Percentiles rank a stretch among this genome's conserved stretches.
Evolutionary conservation across 768 basidiomycete species (phyloP).

Genomic region (Pulveroboletus sp.): DNA sequence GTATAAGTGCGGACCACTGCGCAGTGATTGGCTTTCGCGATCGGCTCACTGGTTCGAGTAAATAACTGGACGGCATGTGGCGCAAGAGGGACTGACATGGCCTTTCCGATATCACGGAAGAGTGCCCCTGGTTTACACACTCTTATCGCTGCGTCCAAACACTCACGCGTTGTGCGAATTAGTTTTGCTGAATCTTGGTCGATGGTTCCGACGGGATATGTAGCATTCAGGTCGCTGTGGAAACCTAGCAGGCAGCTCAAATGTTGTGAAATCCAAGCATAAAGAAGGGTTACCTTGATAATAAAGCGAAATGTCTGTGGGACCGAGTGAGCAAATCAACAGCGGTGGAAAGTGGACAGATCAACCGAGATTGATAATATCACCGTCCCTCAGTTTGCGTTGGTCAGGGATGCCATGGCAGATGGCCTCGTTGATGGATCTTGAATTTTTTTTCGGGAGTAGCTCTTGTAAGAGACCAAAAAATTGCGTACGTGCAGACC

Average conservation of each 20-base stretch:
- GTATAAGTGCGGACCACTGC: conserved; percentile 91
- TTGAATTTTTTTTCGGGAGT: conserved; percentile 28
- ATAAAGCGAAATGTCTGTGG: conserved; percentile 74
- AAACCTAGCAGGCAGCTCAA: conserved; percentile 50
- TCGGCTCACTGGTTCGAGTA: conserved; percentile 61
- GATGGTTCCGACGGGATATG: conserved; percentile 85
- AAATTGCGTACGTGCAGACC: conserved; percentile 79
- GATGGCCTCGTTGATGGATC: conserved; percentile 92
- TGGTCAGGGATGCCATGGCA: conserved; percentile 97
- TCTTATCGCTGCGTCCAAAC: conserved; percentile 86
- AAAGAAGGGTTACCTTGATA: conserved; percentile 55
- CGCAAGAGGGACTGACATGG: conserved; percentile 55
- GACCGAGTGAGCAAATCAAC: conserved; percentile 15
- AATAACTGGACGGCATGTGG: conserved; percentile 14
- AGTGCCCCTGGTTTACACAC: conserved; percentile 91
- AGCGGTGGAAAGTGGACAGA: conserved; percentile 10
- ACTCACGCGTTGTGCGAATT: conserved; percentile 78
- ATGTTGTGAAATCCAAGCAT: neutral
- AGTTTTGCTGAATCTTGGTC: conserved; percentile 82
- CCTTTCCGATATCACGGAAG: conserved; percentile 85
- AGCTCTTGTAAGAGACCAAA: conserved; percentile 1
- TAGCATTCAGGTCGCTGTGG: conserved; percentile 92
- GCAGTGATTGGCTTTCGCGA: conserved; percentile 81
- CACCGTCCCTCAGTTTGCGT: conserved; percentile 81
- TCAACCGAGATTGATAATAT: conserved; percentile 92